These are phyloP conservation scores for Rhizopogon vulgaris DNA, from an alignment of 768 basidiomycete genomes.

Conservation along the genomic window DNA sequence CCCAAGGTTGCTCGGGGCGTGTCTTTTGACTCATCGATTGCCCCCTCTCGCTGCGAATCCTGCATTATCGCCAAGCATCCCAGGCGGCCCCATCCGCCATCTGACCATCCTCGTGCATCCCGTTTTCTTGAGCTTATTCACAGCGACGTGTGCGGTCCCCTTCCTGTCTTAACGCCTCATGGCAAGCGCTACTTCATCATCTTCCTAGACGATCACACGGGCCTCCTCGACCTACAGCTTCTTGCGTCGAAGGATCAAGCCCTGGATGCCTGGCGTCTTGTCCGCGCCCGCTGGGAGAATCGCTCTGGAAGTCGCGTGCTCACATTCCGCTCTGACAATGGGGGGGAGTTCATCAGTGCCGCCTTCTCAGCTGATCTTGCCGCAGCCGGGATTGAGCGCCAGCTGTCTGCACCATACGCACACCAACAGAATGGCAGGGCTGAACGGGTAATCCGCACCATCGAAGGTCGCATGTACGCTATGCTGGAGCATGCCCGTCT, in stretches of 20 bases:
- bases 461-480: too few relatives aligned
- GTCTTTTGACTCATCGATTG: too few relatives aligned
- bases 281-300: neutral
- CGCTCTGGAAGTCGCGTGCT: too few relatives aligned
- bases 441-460: too few relatives aligned
- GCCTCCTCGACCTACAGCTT: slow-evolving; percentile 10
- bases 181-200: slow-evolving; percentile 7
- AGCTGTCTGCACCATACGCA: too few relatives aligned
- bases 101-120: neutral
- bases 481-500: too few relatives aligned
- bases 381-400: too few relatives aligned
- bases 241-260: neutral
- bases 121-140: slow-evolving; percentile 1
- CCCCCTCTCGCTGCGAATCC: neutral
- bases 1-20: too few relatives aligned
- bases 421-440: too few relatives aligned
- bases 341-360: too few relatives aligned
- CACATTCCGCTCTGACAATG: too few relatives aligned
- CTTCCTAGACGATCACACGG: slow-evolving; percentile 9
- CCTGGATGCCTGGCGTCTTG: neutral
- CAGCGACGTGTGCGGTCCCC: slow-evolving; percentile 12
- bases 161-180: slow-evolving; percentile 10
- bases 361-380: too few relatives aligned
- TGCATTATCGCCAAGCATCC: neutral
- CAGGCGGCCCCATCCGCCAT: neutral